Evolutionary conservation across 352 stramenopile genomes (phyloP).

Genomic region (Globisporangium megalacanthum): DNA sequence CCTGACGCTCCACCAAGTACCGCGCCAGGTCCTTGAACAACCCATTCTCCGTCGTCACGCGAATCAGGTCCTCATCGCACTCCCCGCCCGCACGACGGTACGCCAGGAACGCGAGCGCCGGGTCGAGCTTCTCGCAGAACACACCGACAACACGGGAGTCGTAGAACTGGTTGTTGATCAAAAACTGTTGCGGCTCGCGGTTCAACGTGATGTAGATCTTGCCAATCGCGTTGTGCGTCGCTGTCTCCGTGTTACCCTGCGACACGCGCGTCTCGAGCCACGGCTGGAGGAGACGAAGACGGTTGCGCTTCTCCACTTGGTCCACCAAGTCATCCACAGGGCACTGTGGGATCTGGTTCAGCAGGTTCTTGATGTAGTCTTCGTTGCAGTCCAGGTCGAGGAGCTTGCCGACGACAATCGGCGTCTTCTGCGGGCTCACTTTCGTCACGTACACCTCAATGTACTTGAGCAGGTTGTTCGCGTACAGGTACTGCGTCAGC

Average conservation of each 20-base stretch:
- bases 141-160: constrained; percentile 98
- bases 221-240: constrained; percentile 99
- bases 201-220: constrained; percentile 99
- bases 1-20: constrained; percentile 99
- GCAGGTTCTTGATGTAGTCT: constrained; percentile 99
- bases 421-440: constrained; percentile 97
- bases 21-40: constrained; percentile 99
- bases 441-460: constrained; percentile 99
- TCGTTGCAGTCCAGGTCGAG: constrained; percentile 98
- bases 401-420: constrained; percentile 98
- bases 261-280: constrained; percentile 99
- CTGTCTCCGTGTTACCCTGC: constrained; percentile 98
- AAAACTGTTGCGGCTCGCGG: constrained; percentile 98
- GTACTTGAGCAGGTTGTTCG: constrained; percentile 99
- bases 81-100: constrained; percentile 98
- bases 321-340: constrained; percentile 98
- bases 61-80: constrained; percentile 99
- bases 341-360: constrained; percentile 96
- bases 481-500: constrained; percentile 99
- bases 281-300: constrained; percentile 97
- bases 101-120: constrained; percentile 97
- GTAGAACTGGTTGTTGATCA: constrained; percentile 99
- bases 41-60: constrained; percentile 98
- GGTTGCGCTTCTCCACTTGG: constrained; percentile 99
- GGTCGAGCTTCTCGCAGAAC: constrained; percentile 99